Evolutionary conservation across 2,329 filamentous ascomycete species (phyloP), one percentile per base, ranked within the genome.

Genomic region (Penicillium sp.): DNA sequence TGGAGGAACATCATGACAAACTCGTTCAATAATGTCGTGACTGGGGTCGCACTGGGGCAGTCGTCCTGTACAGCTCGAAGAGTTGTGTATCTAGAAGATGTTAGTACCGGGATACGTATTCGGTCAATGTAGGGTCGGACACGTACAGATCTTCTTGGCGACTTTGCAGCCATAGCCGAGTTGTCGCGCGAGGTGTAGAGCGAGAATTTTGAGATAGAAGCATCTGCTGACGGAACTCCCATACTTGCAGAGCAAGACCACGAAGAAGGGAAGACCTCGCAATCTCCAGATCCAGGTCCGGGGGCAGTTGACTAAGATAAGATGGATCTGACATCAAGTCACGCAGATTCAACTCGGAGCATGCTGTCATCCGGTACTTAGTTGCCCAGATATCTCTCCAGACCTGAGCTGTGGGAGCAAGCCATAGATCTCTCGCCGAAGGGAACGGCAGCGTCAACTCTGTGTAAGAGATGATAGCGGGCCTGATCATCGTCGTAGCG

Each of bases 1-100:
- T 63, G 61, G 6, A 63, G 54, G 31, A 51, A 58, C 59, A 63
- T 63, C 59, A 63, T 58, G 11, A 39, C 44, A 3, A 63, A 61
- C 13, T 63, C 59, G 16, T 60, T 63, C 35, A 61, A 41, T 4
- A 63, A 27, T 2, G 44, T 54, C 11, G 55, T 61, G 16, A 61
- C 61, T 1, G 59, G 22, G 2, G 55, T 56, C 1, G 47, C n/a
- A 2, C 43, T 44, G 13, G 35, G 31, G 13, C 50, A 50, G 14
- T 50, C 54, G 9, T 54, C 36, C 36, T 59, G 54, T 4, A 61
- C 22, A 0, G 39, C 11, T 33, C 50, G 53, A 3, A 63, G 46
- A 4, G 52, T 63, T 5, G 50, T 50, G 33, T 61, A 61, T 27
- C 61, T 63, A 13, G 18, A 24, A 22, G 16, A 7, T 3, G 24